These are phyloP conservation scores for Kernera saxatilis DNA, from an alignment of 345 rosid genomes.

Conservation along the genomic window DNA sequence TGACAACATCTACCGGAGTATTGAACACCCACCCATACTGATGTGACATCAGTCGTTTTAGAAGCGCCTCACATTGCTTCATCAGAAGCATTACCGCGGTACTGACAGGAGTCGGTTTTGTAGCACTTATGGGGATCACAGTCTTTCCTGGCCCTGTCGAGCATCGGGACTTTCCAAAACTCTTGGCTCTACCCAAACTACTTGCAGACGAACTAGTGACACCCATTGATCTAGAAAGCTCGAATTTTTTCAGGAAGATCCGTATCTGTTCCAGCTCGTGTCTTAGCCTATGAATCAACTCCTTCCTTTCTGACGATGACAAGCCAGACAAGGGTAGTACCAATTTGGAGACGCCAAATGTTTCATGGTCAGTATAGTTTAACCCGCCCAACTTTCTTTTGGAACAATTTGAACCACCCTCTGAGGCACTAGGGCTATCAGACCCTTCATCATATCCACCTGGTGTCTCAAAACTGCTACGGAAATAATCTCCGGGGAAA, in stretches of 20 bases:
- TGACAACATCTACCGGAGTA: conserved; percentile 67
- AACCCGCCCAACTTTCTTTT: conserved; percentile 54
- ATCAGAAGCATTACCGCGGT: conserved; percentile 36
- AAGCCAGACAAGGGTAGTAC: conserved; percentile 53
- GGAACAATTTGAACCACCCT: conserved; percentile 53
- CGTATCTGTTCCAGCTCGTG: conserved; percentile 62
- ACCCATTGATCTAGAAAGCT: conserved; percentile 32
- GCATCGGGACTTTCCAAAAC: conserved; percentile 37
- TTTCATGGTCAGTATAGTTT: conserved; percentile 31
- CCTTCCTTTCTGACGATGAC: conserved; percentile 57
- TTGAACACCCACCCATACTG: conserved; percentile 67
- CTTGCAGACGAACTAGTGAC: conserved; percentile 40
- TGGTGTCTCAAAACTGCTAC: conserved; percentile 8
- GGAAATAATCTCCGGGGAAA: conserved; percentile 3
- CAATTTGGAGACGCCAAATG: conserved; percentile 42
- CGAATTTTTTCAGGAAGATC: conserved; percentile 42
- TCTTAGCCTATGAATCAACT: conserved; percentile 43
- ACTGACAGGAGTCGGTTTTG: conserved; percentile 27
- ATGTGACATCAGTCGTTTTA: conserved; percentile 62
- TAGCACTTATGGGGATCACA: background rate
- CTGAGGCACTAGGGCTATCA: conserved; percentile 62
- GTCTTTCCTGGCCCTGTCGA: conserved; percentile 58
- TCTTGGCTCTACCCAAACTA: conserved; percentile 36
- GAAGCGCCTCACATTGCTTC: conserved; percentile 68
- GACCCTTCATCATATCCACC: conserved; percentile 41